Evolutionary conservation across 495 filamentous ascomycete species (phyloP), one percentile per base, ranked within the genome.

Genomic region (Halenospora varia): DNA sequence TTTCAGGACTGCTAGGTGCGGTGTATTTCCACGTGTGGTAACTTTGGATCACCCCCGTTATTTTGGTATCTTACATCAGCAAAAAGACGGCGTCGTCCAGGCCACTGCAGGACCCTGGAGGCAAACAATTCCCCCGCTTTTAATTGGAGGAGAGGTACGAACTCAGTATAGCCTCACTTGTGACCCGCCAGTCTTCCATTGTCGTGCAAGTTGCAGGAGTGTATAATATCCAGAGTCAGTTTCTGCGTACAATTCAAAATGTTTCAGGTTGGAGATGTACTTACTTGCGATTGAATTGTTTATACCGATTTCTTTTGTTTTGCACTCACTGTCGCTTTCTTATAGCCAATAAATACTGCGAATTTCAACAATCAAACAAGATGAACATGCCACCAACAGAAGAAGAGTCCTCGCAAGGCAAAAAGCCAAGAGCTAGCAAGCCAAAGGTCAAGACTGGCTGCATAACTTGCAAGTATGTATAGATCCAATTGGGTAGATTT

Each of bases 381-480:
- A 51, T 51, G 49, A 29, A 2, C 11, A 25, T 11, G 2, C 23
- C 49, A n/a, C n/a, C 11, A 23, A 15, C 11, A 11, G 13, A 6
- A 26, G 11, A n/a, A 15, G 51, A 53, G 10, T 20, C 48, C 25
- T 44, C 55, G 10, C 20, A 49, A n/a, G 19, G 10, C 17, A 62
- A 48, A 52, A 63, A 60, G 40, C 51, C 57, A 44, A 56, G 61
- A 35, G 48, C 56, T 6, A 59, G 55, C 20, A 56, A 46, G n/a
- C 61, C 68, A 15, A 71, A 70, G 55, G 62, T 68, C 50, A 70
- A 68, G 52, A 66, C 62, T 13, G 67, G 69, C 23, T 71, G 69
- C 56, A 19, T 55, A 44, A 71, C 69, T 52, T 71, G 69, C 61
- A 71, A 67, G 69, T 71, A 53, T 57, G 66, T 66, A 19, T 20